Evolutionary conservation across 2,329 filamentous ascomycete species (phyloP).

Genomic region (Epichloe coenophiala): DNA sequence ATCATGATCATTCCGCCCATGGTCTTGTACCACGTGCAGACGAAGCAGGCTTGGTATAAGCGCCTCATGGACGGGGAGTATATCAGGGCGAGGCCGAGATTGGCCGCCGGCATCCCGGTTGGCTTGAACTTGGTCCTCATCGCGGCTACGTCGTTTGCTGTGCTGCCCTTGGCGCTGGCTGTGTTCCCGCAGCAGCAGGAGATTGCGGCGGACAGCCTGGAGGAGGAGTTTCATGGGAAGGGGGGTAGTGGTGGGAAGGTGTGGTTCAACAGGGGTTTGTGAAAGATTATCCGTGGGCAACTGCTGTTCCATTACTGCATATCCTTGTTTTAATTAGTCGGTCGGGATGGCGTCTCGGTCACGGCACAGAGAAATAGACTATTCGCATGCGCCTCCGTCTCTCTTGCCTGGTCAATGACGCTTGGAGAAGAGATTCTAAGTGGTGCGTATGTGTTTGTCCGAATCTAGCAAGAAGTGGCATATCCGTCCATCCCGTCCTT

Average conservation of each 20-base stretch:
- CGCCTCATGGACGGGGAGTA: constrained; percentile 50
- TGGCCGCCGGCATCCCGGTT: constrained; percentile 41
- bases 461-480: background rate
- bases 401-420: too few species aligned
- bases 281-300: constrained; percentile 10
- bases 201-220: constrained; percentile 60
- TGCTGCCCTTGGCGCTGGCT: constrained; percentile 76
- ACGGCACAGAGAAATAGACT: background rate
- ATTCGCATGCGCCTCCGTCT: background rate
- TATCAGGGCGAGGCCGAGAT: constrained; percentile 61
- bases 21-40: constrained; percentile 69
- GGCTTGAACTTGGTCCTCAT: constrained; percentile 84
- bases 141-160: constrained; percentile 72
- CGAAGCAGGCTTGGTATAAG: constrained; percentile 25
- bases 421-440: too few species aligned
- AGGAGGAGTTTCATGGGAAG: constrained; percentile 72
- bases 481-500: background rate
- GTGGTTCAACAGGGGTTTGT: constrained; percentile 92
- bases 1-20: constrained; percentile 95
- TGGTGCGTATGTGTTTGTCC: background rate
- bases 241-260: constrained; percentile 72
- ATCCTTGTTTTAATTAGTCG: too few species aligned
- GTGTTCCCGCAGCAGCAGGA: constrained; percentile 87
- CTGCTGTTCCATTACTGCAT: background rate
- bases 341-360: background rate